A percentile compares a stretch with the other conserved stretches of the same genome.
Conservation (phyloP, 345 rosid genomes). For the Murraya paniculata region DNA sequence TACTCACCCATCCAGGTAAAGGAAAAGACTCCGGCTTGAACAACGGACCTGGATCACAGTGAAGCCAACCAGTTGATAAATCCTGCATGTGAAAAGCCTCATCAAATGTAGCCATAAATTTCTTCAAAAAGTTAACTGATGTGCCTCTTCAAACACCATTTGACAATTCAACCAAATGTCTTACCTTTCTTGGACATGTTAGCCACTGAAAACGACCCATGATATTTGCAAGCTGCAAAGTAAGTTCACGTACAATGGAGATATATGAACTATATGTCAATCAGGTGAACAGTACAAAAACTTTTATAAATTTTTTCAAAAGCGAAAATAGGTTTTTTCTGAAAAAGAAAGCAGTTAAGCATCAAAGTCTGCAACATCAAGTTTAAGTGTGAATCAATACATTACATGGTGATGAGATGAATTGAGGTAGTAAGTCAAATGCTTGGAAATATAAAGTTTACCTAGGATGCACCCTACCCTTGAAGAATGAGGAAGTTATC, state of each 20-base stretch:
- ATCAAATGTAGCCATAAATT: conserved; percentile 11
- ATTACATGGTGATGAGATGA: neutral
- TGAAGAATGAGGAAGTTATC: neutral
- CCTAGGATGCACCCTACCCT: conserved; percentile 8
- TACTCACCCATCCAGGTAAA: conserved; percentile 85
- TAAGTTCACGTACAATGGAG: conserved; percentile 4
- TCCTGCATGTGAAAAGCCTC: conserved; percentile 49
- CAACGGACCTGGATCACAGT: conserved; percentile 91
- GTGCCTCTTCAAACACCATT: conserved; percentile 13
- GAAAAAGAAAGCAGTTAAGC: neutral
- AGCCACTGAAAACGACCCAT: conserved; percentile 92
- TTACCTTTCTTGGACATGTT: conserved; percentile 96
- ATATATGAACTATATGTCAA: neutral
- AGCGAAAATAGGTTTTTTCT: neutral
- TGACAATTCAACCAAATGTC: conserved; percentile 11
- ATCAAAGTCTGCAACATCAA: neutral
- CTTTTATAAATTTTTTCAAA: neutral
- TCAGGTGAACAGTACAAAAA: neutral
- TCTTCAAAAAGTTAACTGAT: neutral
- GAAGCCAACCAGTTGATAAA: conserved; percentile 89
- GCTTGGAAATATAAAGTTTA: neutral
- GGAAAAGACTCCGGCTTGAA: conserved; percentile 68
- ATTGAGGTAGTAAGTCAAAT: neutral
- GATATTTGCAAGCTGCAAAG: conserved; percentile 81
- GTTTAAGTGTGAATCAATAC: neutral